Conservation (phyloP, 83 land plant species). For the Picea mariana region DNA sequence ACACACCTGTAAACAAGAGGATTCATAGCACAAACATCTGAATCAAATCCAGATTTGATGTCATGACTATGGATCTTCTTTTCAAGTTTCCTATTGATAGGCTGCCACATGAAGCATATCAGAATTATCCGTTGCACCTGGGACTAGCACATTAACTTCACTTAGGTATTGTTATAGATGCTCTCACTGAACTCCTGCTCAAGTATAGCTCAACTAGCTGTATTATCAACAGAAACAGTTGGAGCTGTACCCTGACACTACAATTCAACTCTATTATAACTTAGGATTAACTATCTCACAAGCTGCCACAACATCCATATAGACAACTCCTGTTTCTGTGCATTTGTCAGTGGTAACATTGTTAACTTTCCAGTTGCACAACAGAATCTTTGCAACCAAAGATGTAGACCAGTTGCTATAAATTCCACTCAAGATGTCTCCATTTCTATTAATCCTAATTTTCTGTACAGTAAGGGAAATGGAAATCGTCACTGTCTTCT, state of each 20-base stretch:
- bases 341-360: slow-evolving; percentile 41
- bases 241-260: slow-evolving; percentile 52
- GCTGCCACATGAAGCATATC: slow-evolving; percentile 11
- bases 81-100: no score
- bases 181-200: slow-evolving; percentile 27
- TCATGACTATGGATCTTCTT: no score
- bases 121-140: slow-evolving; percentile 30
- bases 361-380: slow-evolving; percentile 47
- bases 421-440: slow-evolving; percentile 19
- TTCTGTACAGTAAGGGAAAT: no score
- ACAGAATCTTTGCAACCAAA: slow-evolving; percentile 49
- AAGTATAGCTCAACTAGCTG: slow-evolving; percentile 50
- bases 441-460: no score
- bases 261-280: slow-evolving; percentile 42
- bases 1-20: no score
- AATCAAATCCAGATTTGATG: no score
- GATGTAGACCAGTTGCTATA: slow-evolving; percentile 39
- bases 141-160: slow-evolving; percentile 46
- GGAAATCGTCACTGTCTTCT: no score
- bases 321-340: slow-evolving; percentile 36
- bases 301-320: slow-evolving; percentile 49
- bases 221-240: slow-evolving; percentile 41
- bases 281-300: slow-evolving; percentile 39
- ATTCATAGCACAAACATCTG: no score
- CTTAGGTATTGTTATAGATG: slow-evolving; percentile 49